Percentiles rank a stretch among this genome's conserved stretches.
Evolutionary conservation across 345 rosid species (phyloP).

Genomic region (Citropsis articulata): DNA sequence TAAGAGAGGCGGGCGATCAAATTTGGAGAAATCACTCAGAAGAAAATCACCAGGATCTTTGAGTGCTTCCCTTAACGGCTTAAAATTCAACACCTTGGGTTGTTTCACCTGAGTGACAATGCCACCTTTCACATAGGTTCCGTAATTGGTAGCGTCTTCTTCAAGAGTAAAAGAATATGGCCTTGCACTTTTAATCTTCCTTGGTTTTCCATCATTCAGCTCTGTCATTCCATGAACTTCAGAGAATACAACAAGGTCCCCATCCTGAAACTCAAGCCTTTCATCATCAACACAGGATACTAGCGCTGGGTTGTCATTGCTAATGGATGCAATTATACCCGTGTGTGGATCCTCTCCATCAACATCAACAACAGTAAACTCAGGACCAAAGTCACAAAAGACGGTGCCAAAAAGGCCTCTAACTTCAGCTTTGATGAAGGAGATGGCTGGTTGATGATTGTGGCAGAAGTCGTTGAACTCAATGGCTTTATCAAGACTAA

Average conservation of each 20-base stretch:
- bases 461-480: conserved; percentile 88
- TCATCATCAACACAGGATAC: conserved; percentile 96
- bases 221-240: conserved; percentile 96
- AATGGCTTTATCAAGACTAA: conserved; percentile 67
- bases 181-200: conserved; percentile 78
- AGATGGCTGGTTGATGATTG: conserved; percentile 78
- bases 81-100: conserved; percentile 79
- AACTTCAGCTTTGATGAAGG: conserved; percentile 90
- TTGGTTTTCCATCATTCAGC: conserved; percentile 91
- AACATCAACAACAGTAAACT: conserved; percentile 83
- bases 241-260: conserved; percentile 91
- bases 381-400: conserved; percentile 97
- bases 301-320: conserved; percentile 82
- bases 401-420: conserved; percentile 96
- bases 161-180: conserved; percentile 91
- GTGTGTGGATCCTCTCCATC: conserved; percentile 96
- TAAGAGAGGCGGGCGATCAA: conserved; percentile 82
- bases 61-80: conserved; percentile 85
- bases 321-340: conserved; percentile 91
- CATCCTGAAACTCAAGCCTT: conserved; percentile 95
- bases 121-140: conserved; percentile 82
- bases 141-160: conserved; percentile 70
- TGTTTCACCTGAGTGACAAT: conserved; percentile 95
- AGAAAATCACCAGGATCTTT: conserved; percentile 96
- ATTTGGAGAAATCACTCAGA: conserved; percentile 90